Evolutionary conservation across 208 protist species (phyloP).

Genomic region (Acanthamoeba lenticulata): DNA sequence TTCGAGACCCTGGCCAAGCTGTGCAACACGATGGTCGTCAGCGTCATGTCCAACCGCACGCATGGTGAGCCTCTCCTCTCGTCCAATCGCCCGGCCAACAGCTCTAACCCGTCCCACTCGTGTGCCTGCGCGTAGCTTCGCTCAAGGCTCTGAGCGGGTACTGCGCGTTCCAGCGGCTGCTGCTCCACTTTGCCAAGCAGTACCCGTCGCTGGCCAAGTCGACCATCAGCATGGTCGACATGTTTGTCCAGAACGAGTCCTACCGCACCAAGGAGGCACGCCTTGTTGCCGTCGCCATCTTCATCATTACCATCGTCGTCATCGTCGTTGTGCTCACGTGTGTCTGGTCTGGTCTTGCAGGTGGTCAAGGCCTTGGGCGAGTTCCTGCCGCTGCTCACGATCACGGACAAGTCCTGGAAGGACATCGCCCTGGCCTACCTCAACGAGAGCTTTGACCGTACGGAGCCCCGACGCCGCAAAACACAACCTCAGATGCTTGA

Average conservation of each 20-base stretch:
- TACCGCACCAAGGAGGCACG: background rate
- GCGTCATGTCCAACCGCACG: background rate
- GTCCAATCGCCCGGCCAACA: background rate
- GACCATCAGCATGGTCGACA: background rate
- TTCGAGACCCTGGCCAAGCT: background rate
- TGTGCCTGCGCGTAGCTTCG: background rate
- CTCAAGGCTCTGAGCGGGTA: slow-evolving; percentile 22
- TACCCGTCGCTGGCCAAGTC: background rate
- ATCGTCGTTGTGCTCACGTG: background rate
- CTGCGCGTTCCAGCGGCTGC: background rate
- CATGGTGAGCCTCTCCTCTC: background rate
- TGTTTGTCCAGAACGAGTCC: slow-evolving; percentile 19
- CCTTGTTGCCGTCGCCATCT: too few species aligned
- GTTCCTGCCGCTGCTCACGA: background rate
- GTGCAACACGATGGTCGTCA: slow-evolving; percentile 24
- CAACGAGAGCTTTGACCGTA: slow-evolving; percentile 6
- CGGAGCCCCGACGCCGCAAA: background rate
- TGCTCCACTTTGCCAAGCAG: background rate
- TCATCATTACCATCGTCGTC: too few species aligned
- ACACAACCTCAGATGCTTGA: background rate
- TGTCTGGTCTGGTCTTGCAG: background rate
- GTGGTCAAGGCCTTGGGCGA: background rate
- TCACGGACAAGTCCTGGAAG: slow-evolving; percentile 1
- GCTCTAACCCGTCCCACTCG: background rate
- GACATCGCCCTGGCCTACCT: slow-evolving; percentile 19